Evolutionary conservation across 768 basidiomycete species (phyloP), one percentile per base, ranked within the genome.

Genomic region (Mycena pura): DNA sequence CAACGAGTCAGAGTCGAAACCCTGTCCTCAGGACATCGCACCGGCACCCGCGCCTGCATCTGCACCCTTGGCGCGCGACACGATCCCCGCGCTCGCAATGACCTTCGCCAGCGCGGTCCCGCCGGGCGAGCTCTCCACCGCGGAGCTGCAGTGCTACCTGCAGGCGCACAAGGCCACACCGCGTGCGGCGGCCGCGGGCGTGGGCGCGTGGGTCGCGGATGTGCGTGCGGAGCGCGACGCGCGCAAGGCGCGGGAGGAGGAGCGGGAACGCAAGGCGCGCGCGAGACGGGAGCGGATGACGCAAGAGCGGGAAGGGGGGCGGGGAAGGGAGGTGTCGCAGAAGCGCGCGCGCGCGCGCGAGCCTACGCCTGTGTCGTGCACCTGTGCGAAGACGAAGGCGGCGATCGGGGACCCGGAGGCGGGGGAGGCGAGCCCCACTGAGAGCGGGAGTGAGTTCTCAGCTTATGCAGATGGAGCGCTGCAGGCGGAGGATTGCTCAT

Each of bases 141-240:
- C 88, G 0, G 84, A 87, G 55, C 75, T 90, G 2, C 87, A 88
- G 66, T 85, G 86, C 0, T 88, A 81, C 69, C 75, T 88, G 13
- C 74, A 89, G 7, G 66, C 69, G 10, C 76, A 76, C 60, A 82
- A 83, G 63, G 76, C 72, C 44, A 63, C 77, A 43, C 80, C 82
- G 0, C 66, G 61, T 40, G 64, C 69, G 4, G 82, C 82, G 0
- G 77, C 72, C 0, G 60, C 46, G 17, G 73, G 68, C n/a, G 65
- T 73, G 11, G 65, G 61, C 7, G 73, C 63, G n/a, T 88, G 86
- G 84, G 76, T 85, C 2, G 71, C 73, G 25, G 54, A 73, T 9
- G 76, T 79, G 64, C 65, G 74, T 25, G 62, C 53, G 21, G 76
- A 81, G 59, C 66, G 71, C 40, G 60, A 63, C 44, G 77, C 74